A percentile compares a stretch with the other conserved stretches of the same genome.
Evolutionary conservation across 2,329 filamentous ascomycete species (phyloP).

Genomic region (Neoscytalidium dimidiatum): DNA sequence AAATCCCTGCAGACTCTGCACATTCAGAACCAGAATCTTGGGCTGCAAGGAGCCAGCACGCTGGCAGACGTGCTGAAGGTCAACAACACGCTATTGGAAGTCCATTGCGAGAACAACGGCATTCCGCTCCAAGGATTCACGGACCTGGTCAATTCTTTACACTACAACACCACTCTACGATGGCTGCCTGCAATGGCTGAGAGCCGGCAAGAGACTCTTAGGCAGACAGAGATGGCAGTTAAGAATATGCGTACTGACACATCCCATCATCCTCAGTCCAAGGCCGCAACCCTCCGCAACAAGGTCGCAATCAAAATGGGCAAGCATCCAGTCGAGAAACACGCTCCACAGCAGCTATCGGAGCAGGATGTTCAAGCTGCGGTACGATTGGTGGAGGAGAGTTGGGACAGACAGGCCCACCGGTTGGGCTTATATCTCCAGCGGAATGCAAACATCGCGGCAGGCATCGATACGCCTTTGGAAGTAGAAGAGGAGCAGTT

Average conservation of each 20-base stretch:
- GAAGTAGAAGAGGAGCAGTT: slow-evolving; percentile 50
- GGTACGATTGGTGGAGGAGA: slow-evolving; percentile 49
- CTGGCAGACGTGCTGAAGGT: slow-evolving; percentile 67
- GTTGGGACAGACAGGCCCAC: slow-evolving; percentile 52
- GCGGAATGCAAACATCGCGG: slow-evolving; percentile 48
- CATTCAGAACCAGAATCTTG: slow-evolving; percentile 69
- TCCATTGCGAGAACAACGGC: slow-evolving; percentile 72
- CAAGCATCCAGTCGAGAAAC: slow-evolving; percentile 29
- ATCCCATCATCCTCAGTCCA: slow-evolving; percentile 32
- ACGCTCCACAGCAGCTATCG: slow-evolving; percentile 34
- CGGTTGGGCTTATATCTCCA: slow-evolving; percentile 49
- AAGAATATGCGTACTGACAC: slow-evolving; percentile 50
- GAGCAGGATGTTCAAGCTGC: slow-evolving; percentile 55
- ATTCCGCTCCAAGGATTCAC: slow-evolving; percentile 72
- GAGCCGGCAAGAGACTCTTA: slow-evolving; percentile 63
- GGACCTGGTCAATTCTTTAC: slow-evolving; percentile 67
- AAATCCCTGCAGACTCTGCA: slow-evolving; percentile 61
- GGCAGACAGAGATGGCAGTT: slow-evolving; percentile 58
- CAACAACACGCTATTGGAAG: slow-evolving; percentile 63
- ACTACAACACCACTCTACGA: slow-evolving; percentile 64
- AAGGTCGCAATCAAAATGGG: slow-evolving; percentile 35
- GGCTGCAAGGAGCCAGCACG: slow-evolving; percentile 68
- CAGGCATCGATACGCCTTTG: slow-evolving; percentile 45
- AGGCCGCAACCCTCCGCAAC: slow-evolving; percentile 35
- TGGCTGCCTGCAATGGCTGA: slow-evolving; percentile 64